Base-by-base conservation (phyloP, 2,329 filamentous ascomycete species). In the Trichophaea hybrida region DNA sequence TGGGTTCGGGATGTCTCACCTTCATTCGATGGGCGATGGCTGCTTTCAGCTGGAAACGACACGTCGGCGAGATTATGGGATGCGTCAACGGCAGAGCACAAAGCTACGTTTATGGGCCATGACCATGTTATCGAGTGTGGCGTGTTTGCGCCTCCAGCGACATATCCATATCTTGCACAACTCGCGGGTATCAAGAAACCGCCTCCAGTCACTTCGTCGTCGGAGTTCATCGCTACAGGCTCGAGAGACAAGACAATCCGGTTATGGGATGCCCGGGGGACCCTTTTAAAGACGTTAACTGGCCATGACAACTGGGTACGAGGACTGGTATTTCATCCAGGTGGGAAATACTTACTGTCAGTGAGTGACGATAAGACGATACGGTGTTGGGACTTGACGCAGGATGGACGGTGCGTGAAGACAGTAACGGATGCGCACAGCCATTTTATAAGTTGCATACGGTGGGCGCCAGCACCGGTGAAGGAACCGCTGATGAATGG, bases 271-370 rank as follows among this genome's bases (percentile, higher is more conserved):
- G 80, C 84, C 8, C 80, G 88, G 57, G 91, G 91, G 35, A 88
- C 84, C 8, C 81, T 88, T 64, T 82, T 96, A 70, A 91, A 88
- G 71, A 93, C 86, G 0, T 76, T 97, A 1, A 75, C 82, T 0
- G 91, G 91, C 1, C 91, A 96, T 70, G 90, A 96, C 71, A 96
- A 96, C 71, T 97, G 91, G 91, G 82, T 97, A 6, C 82, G 88
- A 35, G 85, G 80, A 0, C 73, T 96, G 5, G 82, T 88, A 7
- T 97, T 95, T 71, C 91, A 96, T 69, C 91, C 91, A 0, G 86
- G 88, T 6, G 91, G 91, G 48, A 94, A 91, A 72, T 96, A 93
- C 69, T 78, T 97, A 1, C 74, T 97, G 5, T 90, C 85, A 5
- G 87, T 86, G 17, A 80, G 85, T 13, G 91, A 97, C 71, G 91